Conservation (phyloP, 768 basidiomycete species). For the Jaapia argillacea region DNA sequence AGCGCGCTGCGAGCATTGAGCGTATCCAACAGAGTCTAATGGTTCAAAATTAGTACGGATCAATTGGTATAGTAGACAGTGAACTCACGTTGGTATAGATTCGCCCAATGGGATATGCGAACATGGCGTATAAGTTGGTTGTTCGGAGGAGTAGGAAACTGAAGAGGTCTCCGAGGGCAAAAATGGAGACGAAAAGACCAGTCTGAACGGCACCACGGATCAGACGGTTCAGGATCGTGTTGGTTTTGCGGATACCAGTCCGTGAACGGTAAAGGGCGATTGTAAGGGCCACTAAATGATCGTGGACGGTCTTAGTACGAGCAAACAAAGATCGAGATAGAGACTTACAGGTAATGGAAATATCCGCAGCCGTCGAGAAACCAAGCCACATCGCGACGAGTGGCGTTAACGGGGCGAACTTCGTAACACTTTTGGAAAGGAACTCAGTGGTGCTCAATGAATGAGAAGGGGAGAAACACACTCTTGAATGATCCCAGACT, state of each 20-base stretch:
- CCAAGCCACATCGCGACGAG: slow-evolving; percentile 37
- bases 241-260: slow-evolving; percentile 42
- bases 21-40: slow-evolving; percentile 33
- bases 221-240: slow-evolving; percentile 41
- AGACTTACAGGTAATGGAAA: slow-evolving; percentile 32
- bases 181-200: slow-evolving; percentile 39
- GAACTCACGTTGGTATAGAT: slow-evolving; percentile 36
- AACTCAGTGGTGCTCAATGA: not conserved
- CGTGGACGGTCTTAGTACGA: not conserved
- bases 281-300: slow-evolving; percentile 15
- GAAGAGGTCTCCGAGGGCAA: slow-evolving; percentile 41
- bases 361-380: slow-evolving; percentile 34
- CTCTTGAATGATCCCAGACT: slow-evolving; percentile 31
- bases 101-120: slow-evolving; percentile 29
- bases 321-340: slow-evolving; percentile 1
- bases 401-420: slow-evolving; percentile 16
- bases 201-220: slow-evolving; percentile 48
- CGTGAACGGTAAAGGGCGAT: slow-evolving; percentile 28
- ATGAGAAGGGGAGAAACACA: slow-evolving; percentile 15
- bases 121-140: slow-evolving; percentile 26
- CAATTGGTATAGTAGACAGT: not conserved
- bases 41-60: not conserved
- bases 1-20: slow-evolving; percentile 29
- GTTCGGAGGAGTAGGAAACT: slow-evolving; percentile 17
- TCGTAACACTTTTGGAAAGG: not conserved